phyloP scores from a whole-genome alignment of 2,329 filamentous ascomycete species.

The Fusarium coffeatum region DNA sequence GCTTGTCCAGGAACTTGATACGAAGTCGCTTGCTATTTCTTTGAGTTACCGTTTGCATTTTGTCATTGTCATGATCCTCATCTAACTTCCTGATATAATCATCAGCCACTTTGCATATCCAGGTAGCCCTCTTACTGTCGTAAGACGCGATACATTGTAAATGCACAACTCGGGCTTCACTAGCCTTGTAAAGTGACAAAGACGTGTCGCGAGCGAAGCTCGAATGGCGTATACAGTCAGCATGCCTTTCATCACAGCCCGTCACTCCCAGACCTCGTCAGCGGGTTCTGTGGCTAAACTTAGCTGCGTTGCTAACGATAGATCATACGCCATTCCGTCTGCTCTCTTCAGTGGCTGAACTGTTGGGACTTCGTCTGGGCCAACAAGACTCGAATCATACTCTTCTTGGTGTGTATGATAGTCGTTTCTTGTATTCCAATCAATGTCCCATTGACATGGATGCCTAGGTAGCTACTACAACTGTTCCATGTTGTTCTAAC shows the following conservation, averaged over 20 bases:
- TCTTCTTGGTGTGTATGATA: not conserved
- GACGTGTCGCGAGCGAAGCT: conserved; percentile 4
- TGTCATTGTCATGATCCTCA: not conserved
- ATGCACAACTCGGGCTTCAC: conserved; percentile 13
- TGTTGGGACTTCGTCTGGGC: not conserved
- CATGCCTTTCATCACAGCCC: not conserved
- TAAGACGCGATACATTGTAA: conserved; percentile 20
- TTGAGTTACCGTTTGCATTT: conserved; percentile 17
- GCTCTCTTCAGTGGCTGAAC: not conserved
- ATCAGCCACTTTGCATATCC: not conserved
- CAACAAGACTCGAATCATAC: not conserved
- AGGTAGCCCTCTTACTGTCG: not conserved
- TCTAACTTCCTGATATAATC: conserved; percentile 1
- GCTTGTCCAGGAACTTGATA: conserved; percentile 3
- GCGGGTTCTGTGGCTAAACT: not conserved
- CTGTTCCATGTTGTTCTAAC: not conserved
- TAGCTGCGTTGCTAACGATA: not conserved
- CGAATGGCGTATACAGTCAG: conserved; percentile 15
- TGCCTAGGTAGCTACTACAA: not conserved
- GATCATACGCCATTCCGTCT: not conserved
- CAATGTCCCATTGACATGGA: not conserved
- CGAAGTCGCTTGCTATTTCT: conserved; percentile 2
- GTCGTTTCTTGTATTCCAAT: not conserved
- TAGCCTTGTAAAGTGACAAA: conserved; percentile 9
- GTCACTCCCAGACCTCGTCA: conserved; percentile 1